These are phyloP conservation scores for Fusarium sp. DNA, from an alignment of 2,329 filamentous ascomycete species.

Conservation along the genomic window DNA sequence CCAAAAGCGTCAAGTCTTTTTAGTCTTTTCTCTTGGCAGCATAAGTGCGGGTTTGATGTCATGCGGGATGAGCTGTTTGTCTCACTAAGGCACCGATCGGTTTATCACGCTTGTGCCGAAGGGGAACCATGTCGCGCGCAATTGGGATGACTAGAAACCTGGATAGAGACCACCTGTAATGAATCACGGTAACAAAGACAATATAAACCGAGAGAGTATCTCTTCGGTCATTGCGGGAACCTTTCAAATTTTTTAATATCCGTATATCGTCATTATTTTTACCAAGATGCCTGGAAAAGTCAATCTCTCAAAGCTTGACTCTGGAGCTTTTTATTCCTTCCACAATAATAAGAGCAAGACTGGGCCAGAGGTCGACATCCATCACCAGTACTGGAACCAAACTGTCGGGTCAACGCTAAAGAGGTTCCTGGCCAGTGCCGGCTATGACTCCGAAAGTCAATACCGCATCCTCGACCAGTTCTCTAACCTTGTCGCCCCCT, in stretches of 20 bases:
- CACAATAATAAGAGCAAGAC: neutral
- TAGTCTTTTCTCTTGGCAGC: neutral
- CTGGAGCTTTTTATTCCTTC: neutral
- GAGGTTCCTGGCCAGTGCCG: neutral
- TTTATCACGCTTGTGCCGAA: neutral
- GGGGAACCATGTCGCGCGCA: neutral
- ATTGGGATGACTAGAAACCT: neutral
- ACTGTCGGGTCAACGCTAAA: neutral
- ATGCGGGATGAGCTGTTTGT: neutral
- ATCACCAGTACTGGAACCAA: conserved; percentile 3
- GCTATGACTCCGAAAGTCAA: neutral
- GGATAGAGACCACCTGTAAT: neutral
- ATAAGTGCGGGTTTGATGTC: neutral
- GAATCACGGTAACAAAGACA: fast-evolving
- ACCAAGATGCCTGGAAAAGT: neutral
- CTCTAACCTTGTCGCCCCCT: neutral
- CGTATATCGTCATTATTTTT: fast-evolving
- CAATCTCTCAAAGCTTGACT: too few relatives aligned
- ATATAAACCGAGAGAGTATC: fast-evolving
- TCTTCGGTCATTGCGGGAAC: fast-evolving
- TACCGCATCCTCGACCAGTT: neutral
- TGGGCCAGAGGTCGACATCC: neutral
- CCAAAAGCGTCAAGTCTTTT: fast-evolving
- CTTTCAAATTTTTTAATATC: neutral
- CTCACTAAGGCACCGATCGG: neutral